Conservation (phyloP, 2,329 filamentous ascomycete species). For the Fusarium globosum region DNA sequence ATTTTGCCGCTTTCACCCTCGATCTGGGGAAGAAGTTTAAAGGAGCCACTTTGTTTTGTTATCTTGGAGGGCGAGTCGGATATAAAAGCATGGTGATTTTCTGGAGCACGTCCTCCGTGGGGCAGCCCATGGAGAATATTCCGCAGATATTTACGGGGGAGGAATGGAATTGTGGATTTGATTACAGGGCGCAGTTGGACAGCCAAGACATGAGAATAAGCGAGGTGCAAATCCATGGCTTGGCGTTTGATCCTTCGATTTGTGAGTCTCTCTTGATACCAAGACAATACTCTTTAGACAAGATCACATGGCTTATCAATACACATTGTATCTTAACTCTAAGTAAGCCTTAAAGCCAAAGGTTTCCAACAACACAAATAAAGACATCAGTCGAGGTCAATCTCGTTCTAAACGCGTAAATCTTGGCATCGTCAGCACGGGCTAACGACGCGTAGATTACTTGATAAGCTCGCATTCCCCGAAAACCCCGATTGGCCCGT, state of each 20-base stretch:
- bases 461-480: background rate
- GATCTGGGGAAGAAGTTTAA: background rate
- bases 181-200: constrained; percentile 10
- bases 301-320: accelerated
- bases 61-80: background rate
- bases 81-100: background rate
- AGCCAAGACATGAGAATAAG: constrained; percentile 21
- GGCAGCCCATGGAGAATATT: background rate
- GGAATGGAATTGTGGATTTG: constrained; percentile 12
- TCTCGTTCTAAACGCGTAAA: background rate
- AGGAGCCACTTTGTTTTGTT: background rate
- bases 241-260: constrained; percentile 14
- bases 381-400: background rate
- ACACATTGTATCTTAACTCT: accelerated
- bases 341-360: accelerated
- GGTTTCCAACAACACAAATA: accelerated
- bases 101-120: background rate
- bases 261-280: background rate
- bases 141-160: background rate
- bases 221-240: constrained; percentile 16
- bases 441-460: background rate
- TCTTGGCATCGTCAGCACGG: background rate
- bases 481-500: background rate
- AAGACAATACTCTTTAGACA: no score
- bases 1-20: background rate